A percentile compares a stretch with the other conserved stretches of the same genome.
Conservation (phyloP, 495 filamentous ascomycete genomes). For the Trichoderma virens region DNA sequence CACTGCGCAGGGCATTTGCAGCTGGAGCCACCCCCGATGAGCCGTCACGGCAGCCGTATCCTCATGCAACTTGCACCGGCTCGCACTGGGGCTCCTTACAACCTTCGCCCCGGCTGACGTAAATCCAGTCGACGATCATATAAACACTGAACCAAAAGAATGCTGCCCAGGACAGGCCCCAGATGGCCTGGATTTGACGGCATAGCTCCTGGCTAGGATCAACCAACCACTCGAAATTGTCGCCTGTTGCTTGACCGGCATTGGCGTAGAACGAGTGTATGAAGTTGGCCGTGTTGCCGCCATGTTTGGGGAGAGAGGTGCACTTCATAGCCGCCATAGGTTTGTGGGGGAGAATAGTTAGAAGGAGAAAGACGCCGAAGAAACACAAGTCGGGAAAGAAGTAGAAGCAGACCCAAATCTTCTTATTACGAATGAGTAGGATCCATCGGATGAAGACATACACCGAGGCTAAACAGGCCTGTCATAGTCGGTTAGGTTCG, state of each 20-base stretch:
- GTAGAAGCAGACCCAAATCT: too few species aligned
- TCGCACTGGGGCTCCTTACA: too few species aligned
- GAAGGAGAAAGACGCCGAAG: slow-evolving; percentile 63
- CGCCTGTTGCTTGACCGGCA: slow-evolving; percentile 10
- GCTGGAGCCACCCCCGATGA: neutral
- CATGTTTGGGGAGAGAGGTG: slow-evolving; percentile 35
- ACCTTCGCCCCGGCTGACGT: too few species aligned
- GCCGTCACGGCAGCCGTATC: slow-evolving; percentile 3
- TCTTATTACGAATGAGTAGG: slow-evolving; percentile 71
- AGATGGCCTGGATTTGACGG: slow-evolving; percentile 79
- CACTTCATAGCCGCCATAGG: slow-evolving; percentile 76
- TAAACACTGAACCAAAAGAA: slow-evolving; percentile 59
- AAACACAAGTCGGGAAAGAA: too few species aligned
- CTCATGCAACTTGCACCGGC: slow-evolving; percentile 31
- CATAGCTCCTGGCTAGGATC: slow-evolving; percentile 57
- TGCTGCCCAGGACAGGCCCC: slow-evolving; percentile 78
- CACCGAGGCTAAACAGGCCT: slow-evolving; percentile 70
- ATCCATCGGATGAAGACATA: slow-evolving; percentile 69
- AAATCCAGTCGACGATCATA: slow-evolving; percentile 52
- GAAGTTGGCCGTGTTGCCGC: slow-evolving; percentile 11
- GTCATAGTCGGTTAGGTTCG: slow-evolving; percentile 14
- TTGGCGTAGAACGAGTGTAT: slow-evolving; percentile 12
- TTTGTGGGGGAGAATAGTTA: slow-evolving; percentile 66
- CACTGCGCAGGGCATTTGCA: slow-evolving; percentile 7
- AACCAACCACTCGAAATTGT: slow-evolving; percentile 20